A percentile compares a stretch with the other conserved stretches of the same genome.
Evolutionary conservation across 345 rosid species (phyloP).

Genomic region (Salix koriyanagi): DNA sequence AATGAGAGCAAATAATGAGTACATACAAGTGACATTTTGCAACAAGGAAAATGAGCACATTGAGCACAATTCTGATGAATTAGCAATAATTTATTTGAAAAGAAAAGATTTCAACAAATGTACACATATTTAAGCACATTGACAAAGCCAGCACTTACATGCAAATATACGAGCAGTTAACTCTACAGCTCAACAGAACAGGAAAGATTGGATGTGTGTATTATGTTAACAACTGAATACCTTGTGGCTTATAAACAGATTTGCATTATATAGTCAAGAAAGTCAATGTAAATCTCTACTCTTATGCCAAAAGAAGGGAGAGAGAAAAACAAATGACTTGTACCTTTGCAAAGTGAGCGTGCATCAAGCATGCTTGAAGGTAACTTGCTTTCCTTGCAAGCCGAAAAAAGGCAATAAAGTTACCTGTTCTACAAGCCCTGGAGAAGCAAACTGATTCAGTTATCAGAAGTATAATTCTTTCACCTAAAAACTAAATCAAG

Average conservation of each 20-base stretch:
- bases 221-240: not conserved
- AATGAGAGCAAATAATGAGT: not conserved
- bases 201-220: not conserved
- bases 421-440: conserved; percentile 93
- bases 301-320: not conserved
- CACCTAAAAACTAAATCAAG: conserved; percentile 3
- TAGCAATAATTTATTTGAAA: not conserved
- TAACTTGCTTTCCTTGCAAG: conserved; percentile 86
- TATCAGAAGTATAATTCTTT: conserved; percentile 27
- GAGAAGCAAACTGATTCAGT: conserved; percentile 29
- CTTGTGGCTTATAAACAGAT: too few relatives aligned
- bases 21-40: not conserved
- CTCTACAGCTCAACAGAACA: not conserved
- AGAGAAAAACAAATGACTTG: conserved; percentile 13
- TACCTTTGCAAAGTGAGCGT: conserved; percentile 96
- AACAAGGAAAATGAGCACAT: not conserved
- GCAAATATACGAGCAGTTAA: not conserved
- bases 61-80: not conserved
- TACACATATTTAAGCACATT: not conserved
- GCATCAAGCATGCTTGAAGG: conserved; percentile 98
- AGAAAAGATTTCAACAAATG: not conserved
- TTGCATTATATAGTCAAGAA: not conserved
- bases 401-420: conserved; percentile 82
- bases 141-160: not conserved
- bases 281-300: not conserved